Percentiles rank a stretch among this genome's conserved stretches.
phyloP scores from a whole-genome alignment of 495 filamentous ascomycete species.

The Opeltia flavorubescens region DNA sequence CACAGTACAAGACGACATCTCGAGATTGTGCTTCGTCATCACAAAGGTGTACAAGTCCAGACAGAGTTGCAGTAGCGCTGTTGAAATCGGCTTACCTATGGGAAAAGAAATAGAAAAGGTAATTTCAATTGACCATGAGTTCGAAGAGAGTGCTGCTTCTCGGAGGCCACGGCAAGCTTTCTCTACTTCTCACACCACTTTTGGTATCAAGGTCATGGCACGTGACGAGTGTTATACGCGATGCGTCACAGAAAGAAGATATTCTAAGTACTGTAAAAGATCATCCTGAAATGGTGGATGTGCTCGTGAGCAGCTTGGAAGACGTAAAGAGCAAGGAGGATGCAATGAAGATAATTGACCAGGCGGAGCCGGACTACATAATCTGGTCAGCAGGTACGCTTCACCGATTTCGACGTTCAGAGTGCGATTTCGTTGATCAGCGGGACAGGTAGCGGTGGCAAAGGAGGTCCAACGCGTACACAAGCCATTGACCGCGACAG shows the following conservation, averaged over 20 bases:
- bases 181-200: constrained; percentile 61
- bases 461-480: constrained; percentile 50
- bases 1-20: not conserved
- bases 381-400: constrained; percentile 62
- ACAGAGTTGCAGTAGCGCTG: no score
- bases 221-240: constrained; percentile 66
- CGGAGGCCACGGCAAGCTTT: constrained; percentile 70
- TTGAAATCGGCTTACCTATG: no score
- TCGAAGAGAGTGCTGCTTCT: constrained; percentile 48
- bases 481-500: constrained; percentile 53
- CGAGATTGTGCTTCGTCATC: no score
- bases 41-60: no score
- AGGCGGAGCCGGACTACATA: constrained; percentile 52
- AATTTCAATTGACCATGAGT: constrained; percentile 7
- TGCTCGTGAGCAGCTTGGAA: constrained; percentile 55
- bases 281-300: constrained; percentile 38
- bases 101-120: not conserved
- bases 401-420: constrained; percentile 1
- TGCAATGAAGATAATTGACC: constrained; percentile 45
- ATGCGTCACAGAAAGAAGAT: constrained; percentile 45
- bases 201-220: constrained; percentile 58
- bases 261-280: constrained; percentile 45
- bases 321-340: constrained; percentile 48
- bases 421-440: not conserved
- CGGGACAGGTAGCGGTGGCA: constrained; percentile 55